Base-by-base conservation (phyloP, 495 filamentous ascomycete genomes). In the Penicillium argentinense region DNA sequence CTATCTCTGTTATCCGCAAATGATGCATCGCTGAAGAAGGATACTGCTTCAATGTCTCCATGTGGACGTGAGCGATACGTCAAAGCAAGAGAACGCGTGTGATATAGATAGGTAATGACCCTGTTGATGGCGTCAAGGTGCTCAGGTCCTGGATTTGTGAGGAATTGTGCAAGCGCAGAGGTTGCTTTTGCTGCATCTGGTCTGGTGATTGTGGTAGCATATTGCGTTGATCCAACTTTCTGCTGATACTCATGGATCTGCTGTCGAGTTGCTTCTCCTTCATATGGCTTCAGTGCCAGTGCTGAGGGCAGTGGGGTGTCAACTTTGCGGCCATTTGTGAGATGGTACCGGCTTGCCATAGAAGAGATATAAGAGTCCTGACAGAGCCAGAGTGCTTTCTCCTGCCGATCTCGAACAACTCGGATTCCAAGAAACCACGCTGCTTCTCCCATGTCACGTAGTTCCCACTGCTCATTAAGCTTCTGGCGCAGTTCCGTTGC, bases 161-260 rank as follows among this genome's bases (percentile, higher is more conserved):
- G 42, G 30, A 39, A 55, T 34, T 47, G 8, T n/a, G 57, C 32
- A 14, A 63, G 23, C 8, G 32, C 32, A 7, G 26, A 32, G 0
- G 39, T 30, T 4, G 50, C 41, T 23, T 39, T 39, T 3, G 56
- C 38, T n/a, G 56, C 40, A 40, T 63, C 56, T 28, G 53, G 36
- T 14, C 46, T 5, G 3, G 60, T 60, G 13, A 39, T 57, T 1
- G 49, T 49, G 13, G 56, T 45, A 18, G 53, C 39, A 47, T 57
- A 65, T 14, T 42, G 40, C 9, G 47, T 12, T 3, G 49, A 65
- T 23, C 60, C 49, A 11, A 65, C 44, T 30, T 56, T 52, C 19
- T 50, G 38, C 30, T 59, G 49, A 32, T 64, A 64, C 21, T 29
- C 9, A 14, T 56, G 32, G 9, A 44, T 61, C 1, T 56, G 7